Evolutionary conservation across 768 basidiomycete genomes (phyloP).

Genomic region (Pisolithus sp.): DNA sequence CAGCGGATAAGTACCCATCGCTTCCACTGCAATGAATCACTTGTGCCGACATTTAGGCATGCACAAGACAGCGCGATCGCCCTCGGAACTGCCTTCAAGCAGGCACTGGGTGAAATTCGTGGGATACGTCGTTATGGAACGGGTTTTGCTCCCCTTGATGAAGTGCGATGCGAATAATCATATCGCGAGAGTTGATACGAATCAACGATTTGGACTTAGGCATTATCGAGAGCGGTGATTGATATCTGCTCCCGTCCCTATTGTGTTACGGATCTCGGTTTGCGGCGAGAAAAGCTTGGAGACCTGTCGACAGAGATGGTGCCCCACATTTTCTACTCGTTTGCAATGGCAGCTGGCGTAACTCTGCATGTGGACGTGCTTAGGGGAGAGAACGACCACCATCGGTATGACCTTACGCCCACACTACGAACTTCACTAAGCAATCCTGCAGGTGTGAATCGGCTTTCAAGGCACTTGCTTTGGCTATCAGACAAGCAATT

Average conservation of each 20-base stretch:
- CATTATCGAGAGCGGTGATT: constrained; percentile 91
- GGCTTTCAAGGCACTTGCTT: constrained; percentile 94
- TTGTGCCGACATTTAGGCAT: constrained; percentile 12
- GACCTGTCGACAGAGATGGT: constrained; percentile 97
- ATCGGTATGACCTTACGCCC: constrained; percentile 54
- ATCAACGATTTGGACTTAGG: constrained; percentile 39
- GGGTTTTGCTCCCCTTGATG: constrained; percentile 94
- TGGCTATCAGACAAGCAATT: constrained; percentile 94
- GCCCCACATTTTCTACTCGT: constrained; percentile 95
- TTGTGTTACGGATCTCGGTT: constrained; percentile 86
- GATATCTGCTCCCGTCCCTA: constrained; percentile 97
- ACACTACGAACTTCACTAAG: not conserved
- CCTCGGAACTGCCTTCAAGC: constrained; percentile 85
- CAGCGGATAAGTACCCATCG: constrained; percentile 76
- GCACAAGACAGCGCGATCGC: constrained; percentile 87
- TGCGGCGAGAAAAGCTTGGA: constrained; percentile 88
- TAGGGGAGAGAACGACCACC: constrained; percentile 95
- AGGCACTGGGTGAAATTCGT: constrained; percentile 88
- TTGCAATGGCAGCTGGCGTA: constrained; percentile 91
- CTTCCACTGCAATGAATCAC: constrained; percentile 10
- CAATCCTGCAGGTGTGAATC: constrained; percentile 71
- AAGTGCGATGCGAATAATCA: constrained; percentile 60
- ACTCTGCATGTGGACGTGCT: constrained; percentile 94
- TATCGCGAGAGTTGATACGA: not conserved
- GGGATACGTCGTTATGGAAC: constrained; percentile 95